Base-by-base conservation (phyloP, 768 basidiomycete genomes). In the Panus rudis region DNA sequence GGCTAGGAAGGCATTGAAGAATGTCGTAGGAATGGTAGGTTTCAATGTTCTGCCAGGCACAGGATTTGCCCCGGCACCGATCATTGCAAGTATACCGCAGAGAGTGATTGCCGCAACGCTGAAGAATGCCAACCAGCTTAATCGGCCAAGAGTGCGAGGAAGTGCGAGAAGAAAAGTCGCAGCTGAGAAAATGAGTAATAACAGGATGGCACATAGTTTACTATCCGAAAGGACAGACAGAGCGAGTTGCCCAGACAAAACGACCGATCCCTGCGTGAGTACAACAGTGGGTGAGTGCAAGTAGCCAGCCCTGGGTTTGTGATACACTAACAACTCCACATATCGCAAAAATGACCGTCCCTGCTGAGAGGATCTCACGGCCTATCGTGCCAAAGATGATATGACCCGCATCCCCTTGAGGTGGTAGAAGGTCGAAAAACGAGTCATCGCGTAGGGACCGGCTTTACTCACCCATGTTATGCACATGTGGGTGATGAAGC, bases 181-280 rank as follows among this genome's bases (percentile, higher is more conserved):
- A 13, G 55, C 58, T 5, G 72, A 56, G 51, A 76, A 74, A 17
- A 78, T 75, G 5, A 70, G 52, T 12, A 71, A 62, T 4, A 73
- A 59, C 22, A 64, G 62, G 30, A 70, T 67, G 12, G 68, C 56
- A 45, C 76, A 78, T 5, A 77, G 53, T 3, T 72, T 67, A 17
- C 73, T 60, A 52, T 75, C 58, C 3, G 72, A 76, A 8, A 78
- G 62, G 2, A 61, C 60, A 1, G 72, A 65, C 32, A 78, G 55
- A 12, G 75, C 75, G 52, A 71, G 71, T 49, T 77, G 75, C 4
- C 76, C 75, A 6, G 73, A 72, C 2, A 75, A 56, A 10, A 77
- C 33, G 47, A 70, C 68, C 1, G 71, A 67, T 1, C 73, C 74
- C 73, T 75, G 48, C 7, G 5, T 40, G 34, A 19, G 22, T 19